These are phyloP conservation scores for Boletales sp. DNA, from an alignment of 768 basidiomycete species.

Conservation along the genomic window DNA sequence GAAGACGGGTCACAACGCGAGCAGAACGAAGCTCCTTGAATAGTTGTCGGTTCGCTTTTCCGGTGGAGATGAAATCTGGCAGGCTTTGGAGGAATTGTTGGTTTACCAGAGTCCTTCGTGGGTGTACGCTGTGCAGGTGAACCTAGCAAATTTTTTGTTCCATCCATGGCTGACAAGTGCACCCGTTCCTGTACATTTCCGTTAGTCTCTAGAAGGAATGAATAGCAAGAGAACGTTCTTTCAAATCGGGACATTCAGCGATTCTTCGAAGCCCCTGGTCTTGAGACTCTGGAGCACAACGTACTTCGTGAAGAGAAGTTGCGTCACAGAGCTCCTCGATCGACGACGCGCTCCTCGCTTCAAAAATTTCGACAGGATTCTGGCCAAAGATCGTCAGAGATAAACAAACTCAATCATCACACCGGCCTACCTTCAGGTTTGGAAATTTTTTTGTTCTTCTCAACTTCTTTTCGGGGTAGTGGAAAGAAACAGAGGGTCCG, in stretches of 20 bases:
- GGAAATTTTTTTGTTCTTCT: neutral
- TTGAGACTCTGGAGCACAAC: neutral
- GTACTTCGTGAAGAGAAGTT: neutral
- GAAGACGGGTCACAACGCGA: constrained; percentile 3
- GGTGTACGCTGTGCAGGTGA: neutral
- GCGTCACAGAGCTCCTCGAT: neutral
- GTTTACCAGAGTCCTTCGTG: neutral
- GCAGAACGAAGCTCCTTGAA: neutral
- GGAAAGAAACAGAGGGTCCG: neutral
- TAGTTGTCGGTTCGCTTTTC: neutral
- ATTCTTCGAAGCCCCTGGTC: constrained; percentile 4
- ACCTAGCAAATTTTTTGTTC: neutral
- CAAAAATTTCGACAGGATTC: neutral
- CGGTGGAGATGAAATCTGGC: neutral
- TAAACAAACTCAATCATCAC: neutral
- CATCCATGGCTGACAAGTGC: neutral
- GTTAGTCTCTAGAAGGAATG: neutral
- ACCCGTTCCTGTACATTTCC: neutral
- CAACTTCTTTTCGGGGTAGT: neutral
- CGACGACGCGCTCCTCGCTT: neutral
- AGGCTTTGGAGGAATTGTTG: constrained; percentile 3
- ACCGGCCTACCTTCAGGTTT: neutral
- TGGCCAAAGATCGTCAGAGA: neutral
- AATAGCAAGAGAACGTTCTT: neutral
- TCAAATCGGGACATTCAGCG: constrained; percentile 2